Conservation (phyloP, 805 yeast species). For the Metschnikowia sp. region DNA sequence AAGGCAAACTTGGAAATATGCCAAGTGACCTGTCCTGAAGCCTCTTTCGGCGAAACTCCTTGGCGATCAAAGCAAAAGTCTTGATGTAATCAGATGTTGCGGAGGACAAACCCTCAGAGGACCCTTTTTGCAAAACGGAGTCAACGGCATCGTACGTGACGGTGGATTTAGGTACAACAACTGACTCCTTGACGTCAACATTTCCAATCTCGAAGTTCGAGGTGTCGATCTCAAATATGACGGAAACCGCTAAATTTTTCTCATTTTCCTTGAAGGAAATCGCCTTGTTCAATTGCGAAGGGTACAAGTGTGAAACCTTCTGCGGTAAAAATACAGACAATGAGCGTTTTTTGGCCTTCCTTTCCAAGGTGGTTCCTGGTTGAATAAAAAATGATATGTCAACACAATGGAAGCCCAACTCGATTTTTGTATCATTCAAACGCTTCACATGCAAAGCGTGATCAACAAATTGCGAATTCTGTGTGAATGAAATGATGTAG, state of each 20-base stretch:
- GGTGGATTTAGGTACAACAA: conserved; percentile 59
- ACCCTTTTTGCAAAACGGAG: conserved; percentile 36
- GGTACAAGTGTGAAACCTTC: conserved; percentile 62
- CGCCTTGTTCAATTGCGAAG: conserved; percentile 56
- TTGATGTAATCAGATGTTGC: conserved; percentile 65
- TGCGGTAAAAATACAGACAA: conserved; percentile 87
- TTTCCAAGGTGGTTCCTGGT: conserved; percentile 75
- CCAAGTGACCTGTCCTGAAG: conserved; percentile 48
- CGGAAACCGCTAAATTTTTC: conserved; percentile 66
- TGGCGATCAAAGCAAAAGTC: conserved; percentile 61
- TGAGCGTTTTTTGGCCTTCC: conserved; percentile 87
- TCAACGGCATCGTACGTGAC: conserved; percentile 57
- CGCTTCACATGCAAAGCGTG: conserved; percentile 80
- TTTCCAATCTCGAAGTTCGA: conserved; percentile 67
- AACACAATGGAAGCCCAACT: conserved; percentile 80
- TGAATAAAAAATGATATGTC: conserved; percentile 74
- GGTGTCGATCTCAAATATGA: conserved; percentile 76
- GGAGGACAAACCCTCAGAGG: conserved; percentile 34
- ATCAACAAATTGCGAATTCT: conserved; percentile 58
- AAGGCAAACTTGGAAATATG: conserved; percentile 52
- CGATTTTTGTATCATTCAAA: conserved; percentile 57
- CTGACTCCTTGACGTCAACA: conserved; percentile 72
- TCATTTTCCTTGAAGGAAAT: conserved; percentile 61
- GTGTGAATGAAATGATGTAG: conserved; percentile 61
- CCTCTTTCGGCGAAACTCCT: conserved; percentile 68